A percentile compares a stretch with the other conserved stretches of the same genome.
phyloP scores from a whole-genome alignment of 192 early-diverging fungal species.

The Funneliformis geosporum region DNA sequence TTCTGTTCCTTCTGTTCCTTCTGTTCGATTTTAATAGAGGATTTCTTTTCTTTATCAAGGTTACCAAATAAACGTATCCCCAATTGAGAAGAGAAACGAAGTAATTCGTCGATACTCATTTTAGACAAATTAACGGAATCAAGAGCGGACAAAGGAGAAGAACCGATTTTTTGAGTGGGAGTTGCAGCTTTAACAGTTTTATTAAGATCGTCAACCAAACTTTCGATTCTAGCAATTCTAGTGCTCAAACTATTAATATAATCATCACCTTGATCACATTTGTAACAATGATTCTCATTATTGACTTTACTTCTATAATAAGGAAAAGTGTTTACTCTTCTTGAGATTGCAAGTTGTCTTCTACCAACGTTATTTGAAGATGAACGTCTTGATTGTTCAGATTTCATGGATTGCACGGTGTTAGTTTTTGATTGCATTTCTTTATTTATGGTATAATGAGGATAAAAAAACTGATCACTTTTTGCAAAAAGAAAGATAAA shows the following conservation, averaged over 20 bases:
- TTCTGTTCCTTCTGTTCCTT: background rate
- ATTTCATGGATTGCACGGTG: background rate
- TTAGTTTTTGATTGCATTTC: background rate
- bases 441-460: background rate
- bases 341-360: background rate
- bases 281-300: background rate
- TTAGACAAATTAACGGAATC: background rate
- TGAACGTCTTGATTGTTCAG: background rate
- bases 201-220: background rate
- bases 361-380: background rate
- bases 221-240: background rate
- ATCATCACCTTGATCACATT: background rate
- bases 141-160: background rate
- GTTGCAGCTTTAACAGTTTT: background rate
- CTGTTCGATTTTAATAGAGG: background rate
- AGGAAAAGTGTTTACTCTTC: background rate
- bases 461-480: background rate
- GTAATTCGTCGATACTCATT: background rate
- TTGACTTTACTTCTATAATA: background rate
- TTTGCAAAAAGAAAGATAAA: no score
- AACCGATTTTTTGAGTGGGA: background rate
- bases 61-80: background rate
- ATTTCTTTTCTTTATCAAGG: background rate
- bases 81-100: background rate
- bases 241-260: background rate